Base-by-base conservation (phyloP, 176 grass and related monocot species). In the Zea luxurians region DNA sequence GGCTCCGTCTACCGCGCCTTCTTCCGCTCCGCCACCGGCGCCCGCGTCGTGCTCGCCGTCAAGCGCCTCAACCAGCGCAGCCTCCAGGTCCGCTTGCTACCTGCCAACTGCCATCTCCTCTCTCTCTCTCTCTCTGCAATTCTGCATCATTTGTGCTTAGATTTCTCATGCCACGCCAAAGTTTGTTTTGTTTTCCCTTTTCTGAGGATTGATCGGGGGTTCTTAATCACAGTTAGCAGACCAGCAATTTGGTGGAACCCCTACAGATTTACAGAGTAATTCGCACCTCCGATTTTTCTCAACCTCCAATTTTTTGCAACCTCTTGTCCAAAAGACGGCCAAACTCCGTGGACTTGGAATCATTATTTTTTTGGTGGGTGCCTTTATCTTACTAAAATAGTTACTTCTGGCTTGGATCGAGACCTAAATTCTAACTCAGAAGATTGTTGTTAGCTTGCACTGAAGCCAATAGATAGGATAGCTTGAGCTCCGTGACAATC, bases 1-100 rank as follows among this genome's bases (percentile, higher is more conserved):
- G 94, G 94, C 47, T 86, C 66, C 80, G 94, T 97, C 71, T 97
- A 88, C 74, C 92, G 90, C 71, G 94, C 86, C 65, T 90, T 89
- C 85, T 83, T 97, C 79, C 77, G 69, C 45, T 77, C 86, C 75
- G 84, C 73, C 27, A 68, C 49, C n/a, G 84, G 75, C 7, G 83
- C 61, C 7, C 81, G 76, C 5, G 76, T 83, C 60, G 66, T 83
- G 6, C 88, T 97, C 75, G 94, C 94, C 13, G 89, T 97, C 78
- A 97, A 97, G 89, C 83, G 81, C 62, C 94, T 97, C 84, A 97
- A 91, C 59, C 87, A 85, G 81, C 89, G 82, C 17, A 84, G 94
- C 63, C 27, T 86, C 6, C 94, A 97, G 94, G 91, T 97, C 87
- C 16, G 58, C 4, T 40, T 20, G 9, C 40, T 12, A 12, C 17